Evolutionary conservation across 306 rosid genomes (phyloP).

Genomic region (Abrus pulchellus): DNA sequence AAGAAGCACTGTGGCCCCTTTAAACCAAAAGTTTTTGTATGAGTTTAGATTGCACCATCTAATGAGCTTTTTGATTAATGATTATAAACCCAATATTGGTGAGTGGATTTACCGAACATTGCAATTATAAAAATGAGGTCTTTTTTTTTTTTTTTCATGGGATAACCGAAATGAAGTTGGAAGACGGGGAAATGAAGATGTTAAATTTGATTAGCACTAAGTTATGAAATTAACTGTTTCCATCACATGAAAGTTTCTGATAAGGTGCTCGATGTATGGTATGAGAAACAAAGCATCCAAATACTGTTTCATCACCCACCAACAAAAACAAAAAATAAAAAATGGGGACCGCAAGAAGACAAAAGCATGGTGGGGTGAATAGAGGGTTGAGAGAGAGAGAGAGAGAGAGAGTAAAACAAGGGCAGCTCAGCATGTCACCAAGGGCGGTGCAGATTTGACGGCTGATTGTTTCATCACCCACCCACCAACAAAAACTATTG

Average conservation of each 20-base stretch:
- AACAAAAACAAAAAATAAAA: background rate
- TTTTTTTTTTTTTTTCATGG: background rate
- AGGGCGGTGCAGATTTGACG: conserved; percentile 38
- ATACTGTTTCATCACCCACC: too few species aligned
- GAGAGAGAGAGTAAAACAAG: background rate
- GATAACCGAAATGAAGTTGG: background rate
- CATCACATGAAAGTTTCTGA: background rate
- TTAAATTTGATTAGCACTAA: background rate
- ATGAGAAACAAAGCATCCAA: background rate
- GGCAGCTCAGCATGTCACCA: conserved; percentile 6
- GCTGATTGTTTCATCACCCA: conserved; percentile 4
- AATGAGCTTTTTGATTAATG: conserved; percentile 18
- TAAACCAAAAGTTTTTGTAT: background rate
- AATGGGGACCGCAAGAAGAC: background rate
- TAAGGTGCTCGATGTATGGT: background rate
- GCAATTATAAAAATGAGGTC: background rate
- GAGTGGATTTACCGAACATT: background rate
- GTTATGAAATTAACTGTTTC: background rate
- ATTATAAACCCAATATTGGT: background rate
- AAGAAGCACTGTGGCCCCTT: background rate
- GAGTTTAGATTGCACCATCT: conserved; percentile 7
- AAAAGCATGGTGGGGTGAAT: background rate
- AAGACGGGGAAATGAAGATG: background rate
- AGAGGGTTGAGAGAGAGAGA: background rate
- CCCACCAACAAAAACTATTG: conserved; percentile 34